Base-by-base conservation (phyloP, 2,329 filamentous ascomycete genomes). In the Helminthosporium solani region DNA sequence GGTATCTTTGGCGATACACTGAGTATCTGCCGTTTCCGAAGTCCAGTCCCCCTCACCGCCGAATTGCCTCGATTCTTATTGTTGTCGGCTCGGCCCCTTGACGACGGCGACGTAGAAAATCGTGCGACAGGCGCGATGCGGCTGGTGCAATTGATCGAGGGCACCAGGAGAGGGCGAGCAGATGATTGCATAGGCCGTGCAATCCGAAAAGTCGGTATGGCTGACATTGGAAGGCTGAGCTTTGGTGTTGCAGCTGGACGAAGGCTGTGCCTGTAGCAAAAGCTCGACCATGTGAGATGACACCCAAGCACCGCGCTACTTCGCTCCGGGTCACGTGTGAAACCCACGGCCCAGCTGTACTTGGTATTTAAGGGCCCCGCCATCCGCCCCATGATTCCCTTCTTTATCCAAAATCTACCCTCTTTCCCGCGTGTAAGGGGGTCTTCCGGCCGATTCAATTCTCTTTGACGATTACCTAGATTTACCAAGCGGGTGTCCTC, bases 11-110 rank as follows among this genome's bases (percentile, higher is more conserved):
- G 53, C 33, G 82, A 85, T 49, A 94, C 84, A 15, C 86, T 87
- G 44, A 95, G 75, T n/a, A 80, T 82, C 66, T 87, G 83, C 42
- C 84, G 82, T 4, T 84, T 83, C 0, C 70, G 68, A 6, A 72
- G 54, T 15, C 91, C 91, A 1, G 87, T 90, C 40, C 86, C 80
- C 56, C 88, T 85, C 46, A 95, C 78, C 19, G 85, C 86, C 45
- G 90, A 96, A 42, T 96, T 82, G 35, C 90, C 92, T 50, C 94
- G 87, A 50, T 82, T 75, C 55, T 80, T 84, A 76, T 89, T 96
- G 73, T 82, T 83, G 75, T 96, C 91, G 64, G 83, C 82, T 36
- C 37, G 31, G 12, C 40, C 51, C 64, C 73, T 75, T 70, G 76
- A 73, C 56, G 59, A 76, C 57, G 73, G 75, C 53, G 69, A 73